Conservation (phyloP, 1,139 yeast genomes). For the Sugiyamaella neomexicana region DNA sequence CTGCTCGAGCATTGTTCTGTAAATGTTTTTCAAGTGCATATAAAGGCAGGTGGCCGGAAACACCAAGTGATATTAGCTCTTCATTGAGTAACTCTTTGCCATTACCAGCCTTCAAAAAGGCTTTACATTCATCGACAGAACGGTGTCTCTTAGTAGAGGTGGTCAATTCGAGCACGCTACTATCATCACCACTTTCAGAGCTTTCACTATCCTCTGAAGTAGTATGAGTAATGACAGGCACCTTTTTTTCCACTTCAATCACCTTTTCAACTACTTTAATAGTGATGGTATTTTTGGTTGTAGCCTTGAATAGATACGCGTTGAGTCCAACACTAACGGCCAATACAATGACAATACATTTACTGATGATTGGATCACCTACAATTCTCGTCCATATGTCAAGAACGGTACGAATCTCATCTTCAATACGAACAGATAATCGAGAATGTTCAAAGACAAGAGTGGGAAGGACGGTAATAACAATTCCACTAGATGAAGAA, state of each 20-base stretch:
- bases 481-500: slow-evolving; percentile 50
- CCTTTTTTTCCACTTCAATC: slow-evolving; percentile 36
- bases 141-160: slow-evolving; percentile 1
- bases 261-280: slow-evolving; percentile 41
- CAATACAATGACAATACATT: slow-evolving; percentile 70
- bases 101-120: slow-evolving; percentile 68
- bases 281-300: slow-evolving; percentile 32
- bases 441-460: slow-evolving; percentile 71
- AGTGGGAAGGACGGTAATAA: slow-evolving; percentile 68
- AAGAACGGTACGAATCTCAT: slow-evolving; percentile 53
- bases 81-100: slow-evolving; percentile 65
- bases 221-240: slow-evolving; percentile 18
- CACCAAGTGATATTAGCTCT: slow-evolving; percentile 71
- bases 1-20: slow-evolving; percentile 87
- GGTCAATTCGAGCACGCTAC: slow-evolving; percentile 15
- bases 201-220: slow-evolving; percentile 23
- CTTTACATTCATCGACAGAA: slow-evolving; percentile 59
- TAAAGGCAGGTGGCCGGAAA: slow-evolving; percentile 78
- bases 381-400: slow-evolving; percentile 69
- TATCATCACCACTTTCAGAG: slow-evolving; percentile 26
- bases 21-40: slow-evolving; percentile 93
- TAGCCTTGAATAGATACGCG: slow-evolving; percentile 64
- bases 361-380: slow-evolving; percentile 78
- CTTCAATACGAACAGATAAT: slow-evolving; percentile 64
- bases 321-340: slow-evolving; percentile 78